Evolutionary conservation across 768 basidiomycete species (phyloP).

Genomic region (Trichaptum fuscoviolaceum): DNA sequence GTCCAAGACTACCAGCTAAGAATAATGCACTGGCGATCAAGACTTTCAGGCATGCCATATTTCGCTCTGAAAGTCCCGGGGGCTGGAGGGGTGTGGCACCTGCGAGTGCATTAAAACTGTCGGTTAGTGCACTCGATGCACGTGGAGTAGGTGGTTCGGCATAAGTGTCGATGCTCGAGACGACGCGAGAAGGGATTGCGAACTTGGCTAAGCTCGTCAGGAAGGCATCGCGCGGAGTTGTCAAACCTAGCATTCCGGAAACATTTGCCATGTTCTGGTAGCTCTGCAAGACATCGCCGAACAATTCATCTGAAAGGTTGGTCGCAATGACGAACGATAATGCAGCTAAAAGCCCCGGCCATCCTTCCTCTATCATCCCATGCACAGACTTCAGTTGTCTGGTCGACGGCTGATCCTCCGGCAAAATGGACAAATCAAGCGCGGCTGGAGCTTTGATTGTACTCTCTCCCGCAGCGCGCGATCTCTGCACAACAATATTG

Average conservation of each 20-base stretch:
- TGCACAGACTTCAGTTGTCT: constrained; percentile 58
- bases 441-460: constrained; percentile 68
- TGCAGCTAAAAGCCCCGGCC: constrained; percentile 90
- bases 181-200: constrained; percentile 85
- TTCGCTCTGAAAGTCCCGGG: constrained; percentile 82
- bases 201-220: constrained; percentile 86
- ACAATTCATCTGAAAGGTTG: constrained; percentile 88
- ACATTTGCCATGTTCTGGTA: constrained; percentile 84
- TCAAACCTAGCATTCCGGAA: constrained; percentile 81
- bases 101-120: constrained; percentile 46
- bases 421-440: constrained; percentile 54
- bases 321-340: constrained; percentile 87
- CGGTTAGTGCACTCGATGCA: constrained; percentile 46
- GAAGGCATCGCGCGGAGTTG: constrained; percentile 90
- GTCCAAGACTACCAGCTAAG: constrained; percentile 80
- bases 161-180: constrained; percentile 72
- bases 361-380: constrained; percentile 79
- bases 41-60: constrained; percentile 86
- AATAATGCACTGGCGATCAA: constrained; percentile 72
- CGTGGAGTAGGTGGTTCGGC: constrained; percentile 54
- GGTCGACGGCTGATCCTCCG: constrained; percentile 46
- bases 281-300: constrained; percentile 78
- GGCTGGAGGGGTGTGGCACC: constrained; percentile 38
- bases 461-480: constrained; percentile 56
- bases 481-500: constrained; percentile 60